A percentile compares a stretch with the other conserved stretches of the same genome.
Evolutionary conservation across 108 stramenopile species (phyloP).

Genomic region (Cyclotella choctawhatcheeana): DNA sequence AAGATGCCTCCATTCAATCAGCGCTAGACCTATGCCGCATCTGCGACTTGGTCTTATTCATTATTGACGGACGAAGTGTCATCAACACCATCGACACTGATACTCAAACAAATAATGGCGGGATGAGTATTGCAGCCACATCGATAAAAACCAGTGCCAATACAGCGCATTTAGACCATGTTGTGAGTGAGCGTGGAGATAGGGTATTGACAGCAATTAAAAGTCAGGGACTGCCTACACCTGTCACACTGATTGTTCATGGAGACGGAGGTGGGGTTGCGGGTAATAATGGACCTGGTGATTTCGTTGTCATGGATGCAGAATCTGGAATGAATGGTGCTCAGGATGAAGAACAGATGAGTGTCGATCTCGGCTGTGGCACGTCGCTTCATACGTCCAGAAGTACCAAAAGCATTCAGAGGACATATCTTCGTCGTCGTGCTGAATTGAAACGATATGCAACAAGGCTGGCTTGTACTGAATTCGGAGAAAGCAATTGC

Average conservation of each 20-base stretch:
- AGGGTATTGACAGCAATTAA: slow-evolving; percentile 91
- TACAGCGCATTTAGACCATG: slow-evolving; percentile 64
- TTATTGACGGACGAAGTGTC: slow-evolving; percentile 78
- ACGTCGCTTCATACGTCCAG: slow-evolving; percentile 42
- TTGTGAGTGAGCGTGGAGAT: slow-evolving; percentile 83
- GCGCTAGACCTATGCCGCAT: slow-evolving; percentile 89
- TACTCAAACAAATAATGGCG: not conserved
- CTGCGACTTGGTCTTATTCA: slow-evolving; percentile 86
- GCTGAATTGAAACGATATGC: slow-evolving; percentile 77
- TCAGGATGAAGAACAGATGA: slow-evolving; percentile 8
- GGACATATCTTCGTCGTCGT: slow-evolving; percentile 76
- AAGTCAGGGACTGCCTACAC: slow-evolving; percentile 93
- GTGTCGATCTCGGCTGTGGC: slow-evolving; percentile 30
- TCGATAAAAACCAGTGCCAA: slow-evolving; percentile 57
- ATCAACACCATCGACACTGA: slow-evolving; percentile 18
- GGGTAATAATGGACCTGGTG: not conserved
- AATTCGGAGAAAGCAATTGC: slow-evolving; percentile 69
- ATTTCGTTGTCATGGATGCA: slow-evolving; percentile 2
- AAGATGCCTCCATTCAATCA: slow-evolving; percentile 74
- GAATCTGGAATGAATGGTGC: slow-evolving; percentile 3
- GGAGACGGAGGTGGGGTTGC: slow-evolving; percentile 5
- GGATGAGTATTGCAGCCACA: slow-evolving; percentile 37
- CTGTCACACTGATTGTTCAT: slow-evolving; percentile 83
- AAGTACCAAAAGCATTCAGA: slow-evolving; percentile 60
- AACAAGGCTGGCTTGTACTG: slow-evolving; percentile 74